These are phyloP conservation scores for Phoma sp. DNA, from an alignment of 2,329 filamentous ascomycete genomes.

Conservation along the genomic window DNA sequence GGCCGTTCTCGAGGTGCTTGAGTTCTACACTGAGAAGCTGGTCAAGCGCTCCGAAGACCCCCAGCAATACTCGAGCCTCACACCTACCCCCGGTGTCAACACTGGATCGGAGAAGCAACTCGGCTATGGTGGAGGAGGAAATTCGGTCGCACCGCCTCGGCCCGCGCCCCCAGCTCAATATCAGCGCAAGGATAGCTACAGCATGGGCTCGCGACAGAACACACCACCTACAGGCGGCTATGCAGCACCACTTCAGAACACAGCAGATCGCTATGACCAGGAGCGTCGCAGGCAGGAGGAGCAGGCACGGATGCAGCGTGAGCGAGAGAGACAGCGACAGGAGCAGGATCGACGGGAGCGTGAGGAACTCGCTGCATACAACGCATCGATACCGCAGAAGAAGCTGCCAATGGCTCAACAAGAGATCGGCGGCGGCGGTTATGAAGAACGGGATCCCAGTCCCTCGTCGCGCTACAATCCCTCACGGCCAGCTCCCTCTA, in stretches of 20 bases:
- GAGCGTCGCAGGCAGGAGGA: conserved; percentile 49
- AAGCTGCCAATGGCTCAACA: conserved; percentile 84
- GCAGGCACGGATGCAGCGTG: conserved; percentile 45
- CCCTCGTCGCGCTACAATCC: conserved; percentile 77
- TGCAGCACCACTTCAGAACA: conserved; percentile 30
- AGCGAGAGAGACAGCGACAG: conserved; percentile 45
- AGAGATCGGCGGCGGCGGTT: conserved; percentile 72
- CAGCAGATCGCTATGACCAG: conserved; percentile 40
- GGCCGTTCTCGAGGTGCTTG: conserved; percentile 73
- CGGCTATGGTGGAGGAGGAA: conserved; percentile 53
- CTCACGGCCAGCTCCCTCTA: conserved; percentile 80
- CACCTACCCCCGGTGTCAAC: conserved; percentile 67
- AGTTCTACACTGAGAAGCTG: conserved; percentile 82
- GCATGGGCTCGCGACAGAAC: conserved; percentile 36
- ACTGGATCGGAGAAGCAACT: conserved; percentile 55
- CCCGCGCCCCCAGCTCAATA: conserved; percentile 52
- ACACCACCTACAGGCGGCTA: conserved; percentile 41
- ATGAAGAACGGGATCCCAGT: conserved; percentile 53
- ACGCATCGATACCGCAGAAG: conserved; percentile 83
- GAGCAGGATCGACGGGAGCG: conserved; percentile 57
- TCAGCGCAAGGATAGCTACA: conserved; percentile 55
- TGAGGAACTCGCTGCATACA: conserved; percentile 84
- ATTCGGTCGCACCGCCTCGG: conserved; percentile 56
- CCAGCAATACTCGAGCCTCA: conserved; percentile 69
- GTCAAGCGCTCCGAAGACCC: conserved; percentile 77